Evolutionary conservation across 2,329 filamentous ascomycete species (phyloP), one percentile per base, ranked within the genome.

Genomic region (Akanthomyces lecanii): DNA sequence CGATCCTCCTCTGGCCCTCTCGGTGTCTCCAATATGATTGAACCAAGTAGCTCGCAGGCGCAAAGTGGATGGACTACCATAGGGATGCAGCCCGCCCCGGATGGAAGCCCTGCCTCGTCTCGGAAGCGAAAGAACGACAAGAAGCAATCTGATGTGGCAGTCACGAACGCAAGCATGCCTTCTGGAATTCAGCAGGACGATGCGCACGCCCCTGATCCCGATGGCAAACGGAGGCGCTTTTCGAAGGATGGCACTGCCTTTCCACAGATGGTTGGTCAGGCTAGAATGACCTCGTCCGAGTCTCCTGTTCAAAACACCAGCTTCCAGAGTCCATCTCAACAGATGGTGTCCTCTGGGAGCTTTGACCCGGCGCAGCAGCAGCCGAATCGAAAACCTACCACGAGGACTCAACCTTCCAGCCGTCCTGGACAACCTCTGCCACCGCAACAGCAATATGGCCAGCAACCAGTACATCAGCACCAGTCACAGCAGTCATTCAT

Each of bases 41-140:
- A 58, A 16, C 47, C 50, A 18, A 52, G 42, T n/a, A 50, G 8
- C 28, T 25, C 55, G 16, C 40, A 59, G n/a, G 8, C 45, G 10
- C 61, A 63, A 36, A 54, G 48, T 50, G 51, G 56, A 33, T 63
- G 62, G 62, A 40, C 62, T 14, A 55, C 36, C 10, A 16, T 63
- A 30, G 62, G 62, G 6, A 54, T 63, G 38, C 55, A 28, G 28
- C 12, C 55, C 5, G 28, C 28, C 21, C 55, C 36, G n/a, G 50
- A 50, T 12, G 48, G 23, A 30, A 51, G 52, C 33, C 52, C 51
- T 6, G 51, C 44, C 7, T 16, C 60, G 4, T 44, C 52, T 55
- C 51, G 60, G 8, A 62, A 62, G 48, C 60, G 60, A 33, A 62
- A 62, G 23, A 54, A n/a, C 44, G 60, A 62, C 12, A 62, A 62